A percentile compares a stretch with the other conserved stretches of the same genome.
Conservation (phyloP, 495 filamentous ascomycete species). For the Talaromyces trachyspermus region DNA sequence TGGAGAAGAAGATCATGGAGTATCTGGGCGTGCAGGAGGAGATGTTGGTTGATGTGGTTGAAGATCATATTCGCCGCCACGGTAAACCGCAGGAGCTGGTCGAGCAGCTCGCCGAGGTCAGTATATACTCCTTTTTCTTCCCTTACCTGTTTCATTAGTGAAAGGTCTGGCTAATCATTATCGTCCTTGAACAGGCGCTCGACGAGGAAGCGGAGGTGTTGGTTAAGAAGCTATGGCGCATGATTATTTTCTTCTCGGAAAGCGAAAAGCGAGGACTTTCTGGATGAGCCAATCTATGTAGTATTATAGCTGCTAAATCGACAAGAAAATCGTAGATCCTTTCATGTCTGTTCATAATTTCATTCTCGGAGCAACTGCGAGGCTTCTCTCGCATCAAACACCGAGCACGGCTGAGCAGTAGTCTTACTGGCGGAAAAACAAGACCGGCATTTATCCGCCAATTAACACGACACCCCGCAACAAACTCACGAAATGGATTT, state of each 20-base stretch:
- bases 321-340: no score
- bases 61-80: slow-evolving; percentile 75
- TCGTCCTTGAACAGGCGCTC: slow-evolving; percentile 55
- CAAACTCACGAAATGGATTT: not conserved
- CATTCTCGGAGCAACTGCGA: no score
- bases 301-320: no score
- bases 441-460: slow-evolving; percentile 6
- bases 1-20: slow-evolving; percentile 97
- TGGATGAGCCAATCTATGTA: no score
- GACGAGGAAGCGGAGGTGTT: slow-evolving; percentile 93
- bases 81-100: slow-evolving; percentile 73
- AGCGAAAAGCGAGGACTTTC: slow-evolving; percentile 86
- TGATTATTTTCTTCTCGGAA: slow-evolving; percentile 98
- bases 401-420: no score
- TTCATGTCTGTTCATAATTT: no score
- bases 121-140: slow-evolving; percentile 22
- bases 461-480: slow-evolving; percentile 5
- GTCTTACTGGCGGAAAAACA: no score
- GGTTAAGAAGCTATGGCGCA: slow-evolving; percentile 95
- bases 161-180: no score
- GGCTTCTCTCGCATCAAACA: no score
- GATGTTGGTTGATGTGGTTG: slow-evolving; percentile 86
- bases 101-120: slow-evolving; percentile 73
- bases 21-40: slow-evolving; percentile 95
- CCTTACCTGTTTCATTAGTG: no score